Evolutionary conservation across 2,329 filamentous ascomycete genomes (phyloP).

Genomic region (Xylariaceae sp.): DNA sequence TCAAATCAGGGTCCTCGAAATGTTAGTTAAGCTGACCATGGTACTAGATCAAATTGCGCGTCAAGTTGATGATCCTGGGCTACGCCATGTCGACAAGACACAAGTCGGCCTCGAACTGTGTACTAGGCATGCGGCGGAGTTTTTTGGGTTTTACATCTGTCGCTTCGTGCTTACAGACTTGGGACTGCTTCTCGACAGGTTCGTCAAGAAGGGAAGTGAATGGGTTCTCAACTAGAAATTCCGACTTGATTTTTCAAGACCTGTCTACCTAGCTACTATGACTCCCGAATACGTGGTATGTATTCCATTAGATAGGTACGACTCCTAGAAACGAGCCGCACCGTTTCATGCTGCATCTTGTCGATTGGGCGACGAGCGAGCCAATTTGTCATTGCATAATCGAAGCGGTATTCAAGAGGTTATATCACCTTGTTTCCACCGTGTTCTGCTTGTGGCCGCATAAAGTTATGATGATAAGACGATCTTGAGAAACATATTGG

Average conservation of each 20-base stretch:
- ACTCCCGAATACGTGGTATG: not conserved
- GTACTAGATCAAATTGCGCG: conserved; percentile 82
- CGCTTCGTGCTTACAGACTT: conserved; percentile 89
- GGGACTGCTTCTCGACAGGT: conserved; percentile 84
- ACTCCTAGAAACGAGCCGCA: not conserved
- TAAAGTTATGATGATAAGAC: conserved; percentile 8
- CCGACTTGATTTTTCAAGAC: not conserved
- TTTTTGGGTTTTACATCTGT: conserved; percentile 95
- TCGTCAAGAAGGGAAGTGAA: conserved; percentile 91
- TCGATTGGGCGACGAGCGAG: conserved; percentile 2
- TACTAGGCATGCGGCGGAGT: conserved; percentile 89
- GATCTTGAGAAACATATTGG: conserved; percentile 12
- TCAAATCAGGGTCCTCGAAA: not conserved
- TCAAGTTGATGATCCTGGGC: conserved; percentile 89
- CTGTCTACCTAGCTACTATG: not conserved
- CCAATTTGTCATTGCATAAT: conserved; percentile 11
- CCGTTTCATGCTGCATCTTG: not conserved
- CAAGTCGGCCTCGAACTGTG: conserved; percentile 93
- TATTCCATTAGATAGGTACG: not conserved
- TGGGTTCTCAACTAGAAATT: conserved; percentile 57
- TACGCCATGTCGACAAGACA: conserved; percentile 86
- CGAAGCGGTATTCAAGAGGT: conserved; percentile 2
- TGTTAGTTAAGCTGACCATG: conserved; percentile 23
- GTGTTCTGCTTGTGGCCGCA: conserved; percentile 7
- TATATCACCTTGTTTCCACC: conserved; percentile 5